Evolutionary conservation across 164 flowering plant genomes (phyloP), one percentile per base, ranked within the genome.

Genomic region (Vitis amurensis): DNA sequence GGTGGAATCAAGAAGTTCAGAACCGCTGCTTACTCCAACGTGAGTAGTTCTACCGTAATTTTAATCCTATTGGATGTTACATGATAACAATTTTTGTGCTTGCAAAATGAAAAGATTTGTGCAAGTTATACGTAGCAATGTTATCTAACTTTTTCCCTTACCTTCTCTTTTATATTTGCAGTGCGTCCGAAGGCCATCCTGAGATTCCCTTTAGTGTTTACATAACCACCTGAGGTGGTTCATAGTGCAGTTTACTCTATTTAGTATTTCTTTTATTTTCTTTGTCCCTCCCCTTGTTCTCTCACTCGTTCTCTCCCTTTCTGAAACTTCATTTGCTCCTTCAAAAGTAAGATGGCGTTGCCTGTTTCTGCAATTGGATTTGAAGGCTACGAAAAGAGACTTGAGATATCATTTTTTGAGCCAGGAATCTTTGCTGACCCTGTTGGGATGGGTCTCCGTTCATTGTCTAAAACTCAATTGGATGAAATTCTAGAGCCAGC

Each of bases 361-460:
- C 71, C 83, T 1, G 61, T 50, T 37, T 89, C 98, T 70, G 86
- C 97, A 11, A 93, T 91, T 65, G 98, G 98, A 11, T 93, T 93
- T 61, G 98, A 93, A 82, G 98, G 98, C 61, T 93, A 74, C 47
- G 98, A 93, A 62, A 93, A 93, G 79, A 80, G 98, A 79, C 97
- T 93, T 3, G 98, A 93, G 80, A 74, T 93, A 11, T 76, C 86
- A 0, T 93, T 93, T 73, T 82, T 68, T 29, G 82, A 86, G 77
- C 90, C 89, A 11, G 74, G 86, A 11, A 9, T 86, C 47, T 90
- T 85, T 77, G 68, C 85, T 76, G 91, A 88, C 55, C 88, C 88
- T 67, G 75, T 4, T 17, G 90, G 92, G 3, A 63, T 14, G 73
- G 97, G 92, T 48, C 89, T 93, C 66, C 85, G 97, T 2, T 48